Base-by-base conservation (phyloP, 2,329 filamentous ascomycete species). In the Fusarium hainanense region DNA sequence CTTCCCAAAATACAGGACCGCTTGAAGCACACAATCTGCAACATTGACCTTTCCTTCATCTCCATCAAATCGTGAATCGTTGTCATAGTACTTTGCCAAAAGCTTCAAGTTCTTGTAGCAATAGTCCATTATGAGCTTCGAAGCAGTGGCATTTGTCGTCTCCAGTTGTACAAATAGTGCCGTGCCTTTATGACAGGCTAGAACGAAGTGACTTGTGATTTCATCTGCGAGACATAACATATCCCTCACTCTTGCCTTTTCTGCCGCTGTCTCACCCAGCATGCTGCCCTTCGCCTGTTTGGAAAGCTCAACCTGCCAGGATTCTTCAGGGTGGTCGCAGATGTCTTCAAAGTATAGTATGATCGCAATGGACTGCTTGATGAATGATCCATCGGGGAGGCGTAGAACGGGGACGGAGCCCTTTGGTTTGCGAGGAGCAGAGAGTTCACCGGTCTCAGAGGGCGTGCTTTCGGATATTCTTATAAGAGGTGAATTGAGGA, bases 11-110 rank as follows among this genome's bases (percentile, higher is more conserved):
- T 72, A 57, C 0, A 72, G 12, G 7, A 58, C 50, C 0, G 70
- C 68, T 23, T 69, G 72, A 13, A 72, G 14, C 0, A 73, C 57
- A 3, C 70, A 72, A 18, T 72, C 70, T 3, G 70, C 70, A 3
- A 72, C 43, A 4, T 34, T 62, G 6, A 16, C 34, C 1, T 40
- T 18, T 8, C 21, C 30, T 9, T 41, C 28, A 5, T 8, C 7
- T 0, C 13, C 13, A 4, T 23, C 1, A 2, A 56, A 16, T 0
- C 56, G 59, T 2, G 10, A 1, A 20, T 72, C 60, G 1, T n/a
- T 37, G 12, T 54, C 43, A 0, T 72, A 72, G 20, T 72, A 71
- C 14, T 32, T 44, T 7, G 58, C 52, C 4, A 72, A 8, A 4
- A 63, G 10, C 11, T 51, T 60, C 10, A 72, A 12, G 2, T 47